Conservation (phyloP, 345 rosid species). For the Leavenworthia alabamica region DNA sequence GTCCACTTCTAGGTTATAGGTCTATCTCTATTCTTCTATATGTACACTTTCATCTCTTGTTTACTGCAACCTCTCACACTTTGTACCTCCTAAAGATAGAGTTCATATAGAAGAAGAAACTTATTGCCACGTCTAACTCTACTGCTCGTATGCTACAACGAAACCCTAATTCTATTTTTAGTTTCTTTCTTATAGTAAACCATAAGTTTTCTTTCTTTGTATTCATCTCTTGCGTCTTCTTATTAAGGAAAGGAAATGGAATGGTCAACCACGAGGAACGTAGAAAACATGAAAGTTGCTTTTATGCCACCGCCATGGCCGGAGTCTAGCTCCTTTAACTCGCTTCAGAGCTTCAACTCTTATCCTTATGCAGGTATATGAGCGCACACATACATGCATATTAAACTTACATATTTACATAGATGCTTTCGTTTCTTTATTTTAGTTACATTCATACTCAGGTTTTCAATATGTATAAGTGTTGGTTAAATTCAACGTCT, state of each 20-base stretch:
- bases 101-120: too few species aligned
- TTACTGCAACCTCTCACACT: too few species aligned
- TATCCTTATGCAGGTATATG: slow-evolving; percentile 40
- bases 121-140: too few species aligned
- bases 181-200: background rate
- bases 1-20: too few species aligned
- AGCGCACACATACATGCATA: too few species aligned
- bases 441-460: too few species aligned
- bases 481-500: too few species aligned
- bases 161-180: background rate
- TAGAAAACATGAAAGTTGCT: background rate
- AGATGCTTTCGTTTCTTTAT: background rate
- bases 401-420: background rate
- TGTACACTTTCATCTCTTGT: too few species aligned
- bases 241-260: background rate
- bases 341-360: too few species aligned
- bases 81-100: too few species aligned
- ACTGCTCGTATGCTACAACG: slow-evolving; percentile 29
- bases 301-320: background rate
- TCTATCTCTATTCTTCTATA: too few species aligned
- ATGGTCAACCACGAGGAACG: background rate
- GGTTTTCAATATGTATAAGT: too few species aligned
- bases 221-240: background rate
- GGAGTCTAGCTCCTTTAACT: slow-evolving; percentile 34
- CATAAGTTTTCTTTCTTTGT: background rate